These are phyloP conservation scores for Colletotrichum lentis DNA, from an alignment of 2,329 filamentous ascomycete genomes.

Conservation along the genomic window DNA sequence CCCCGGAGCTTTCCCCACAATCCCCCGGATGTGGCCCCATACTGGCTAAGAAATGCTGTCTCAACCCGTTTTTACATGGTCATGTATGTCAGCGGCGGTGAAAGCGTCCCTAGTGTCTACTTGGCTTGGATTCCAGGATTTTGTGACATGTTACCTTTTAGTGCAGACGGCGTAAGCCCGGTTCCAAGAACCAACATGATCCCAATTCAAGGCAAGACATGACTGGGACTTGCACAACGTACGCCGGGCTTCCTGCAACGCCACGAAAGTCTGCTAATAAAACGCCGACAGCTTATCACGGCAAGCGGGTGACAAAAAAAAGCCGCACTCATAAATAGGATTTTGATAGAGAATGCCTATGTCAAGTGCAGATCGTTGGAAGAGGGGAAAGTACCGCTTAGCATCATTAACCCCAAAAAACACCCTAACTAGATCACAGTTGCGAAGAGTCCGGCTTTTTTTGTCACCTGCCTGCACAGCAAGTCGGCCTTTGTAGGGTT, in stretches of 20 bases:
- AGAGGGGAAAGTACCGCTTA: too few relatives aligned
- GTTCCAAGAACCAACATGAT: neutral
- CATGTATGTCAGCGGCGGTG: slow-evolving; percentile 12
- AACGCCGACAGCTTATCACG: neutral
- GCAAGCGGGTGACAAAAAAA: too few relatives aligned
- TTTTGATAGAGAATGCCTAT: too few relatives aligned
- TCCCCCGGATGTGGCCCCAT: slow-evolving; percentile 9
- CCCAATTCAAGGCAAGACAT: neutral
- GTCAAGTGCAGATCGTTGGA: too few relatives aligned
- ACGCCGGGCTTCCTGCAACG: neutral
- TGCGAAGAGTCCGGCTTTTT: too few relatives aligned
- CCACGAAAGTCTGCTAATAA: neutral
- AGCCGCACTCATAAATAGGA: too few relatives aligned
- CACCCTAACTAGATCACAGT: too few relatives aligned
- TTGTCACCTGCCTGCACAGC: too few relatives aligned
- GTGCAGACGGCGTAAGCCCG: neutral
- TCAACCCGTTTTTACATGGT: neutral
- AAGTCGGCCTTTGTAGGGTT: neutral
- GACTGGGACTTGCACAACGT: neutral
- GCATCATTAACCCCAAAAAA: too few relatives aligned
- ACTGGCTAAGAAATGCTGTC: neutral
- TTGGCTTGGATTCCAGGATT: neutral
- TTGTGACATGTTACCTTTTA: neutral
- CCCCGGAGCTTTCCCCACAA: slow-evolving; percentile 24
- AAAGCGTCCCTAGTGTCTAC: neutral